These are phyloP conservation scores for Cryptococcus wingfieldii DNA, from an alignment of 1,284 basidiomycete genomes.

Conservation along the genomic window DNA sequence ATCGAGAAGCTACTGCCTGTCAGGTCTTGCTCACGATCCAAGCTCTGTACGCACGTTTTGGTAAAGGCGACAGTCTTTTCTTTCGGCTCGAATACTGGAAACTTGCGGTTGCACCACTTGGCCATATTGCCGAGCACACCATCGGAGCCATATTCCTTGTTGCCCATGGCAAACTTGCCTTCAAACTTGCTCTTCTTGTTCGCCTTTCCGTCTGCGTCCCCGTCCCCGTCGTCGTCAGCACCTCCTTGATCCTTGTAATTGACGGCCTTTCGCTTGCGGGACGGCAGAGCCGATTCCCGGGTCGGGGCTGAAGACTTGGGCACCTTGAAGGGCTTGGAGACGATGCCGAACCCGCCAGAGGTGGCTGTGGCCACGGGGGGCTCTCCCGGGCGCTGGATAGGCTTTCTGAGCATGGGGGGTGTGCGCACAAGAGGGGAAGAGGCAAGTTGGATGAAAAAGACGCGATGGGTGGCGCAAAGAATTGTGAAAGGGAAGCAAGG, in stretches of 20 bases:
- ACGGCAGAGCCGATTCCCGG: conserved; percentile 59
- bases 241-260: conserved; percentile 66
- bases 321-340: conserved; percentile 68
- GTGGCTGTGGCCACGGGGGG: conserved; percentile 36
- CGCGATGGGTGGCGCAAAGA: not conserved
- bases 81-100: conserved; percentile 78
- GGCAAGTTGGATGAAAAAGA: not conserved
- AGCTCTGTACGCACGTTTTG: conserved; percentile 46
- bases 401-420: conserved; percentile 32
- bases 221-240: conserved; percentile 51
- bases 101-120: conserved; percentile 61
- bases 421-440: not conserved
- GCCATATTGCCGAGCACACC: conserved; percentile 49
- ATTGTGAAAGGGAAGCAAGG: not conserved
- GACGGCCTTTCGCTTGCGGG: conserved; percentile 74
- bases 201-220: conserved; percentile 37
- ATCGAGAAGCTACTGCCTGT: conserved; percentile 64
- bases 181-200: conserved; percentile 56
- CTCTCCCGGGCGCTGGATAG: conserved; percentile 27
- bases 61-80: conserved; percentile 61
- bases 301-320: conserved; percentile 54
- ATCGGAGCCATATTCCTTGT: conserved; percentile 50
- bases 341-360: conserved; percentile 43
- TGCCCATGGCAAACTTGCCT: conserved; percentile 50
- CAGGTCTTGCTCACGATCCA: not conserved